phyloP scores from a whole-genome alignment of 352 stramenopile genomes.

The Pythium coloratum region DNA sequence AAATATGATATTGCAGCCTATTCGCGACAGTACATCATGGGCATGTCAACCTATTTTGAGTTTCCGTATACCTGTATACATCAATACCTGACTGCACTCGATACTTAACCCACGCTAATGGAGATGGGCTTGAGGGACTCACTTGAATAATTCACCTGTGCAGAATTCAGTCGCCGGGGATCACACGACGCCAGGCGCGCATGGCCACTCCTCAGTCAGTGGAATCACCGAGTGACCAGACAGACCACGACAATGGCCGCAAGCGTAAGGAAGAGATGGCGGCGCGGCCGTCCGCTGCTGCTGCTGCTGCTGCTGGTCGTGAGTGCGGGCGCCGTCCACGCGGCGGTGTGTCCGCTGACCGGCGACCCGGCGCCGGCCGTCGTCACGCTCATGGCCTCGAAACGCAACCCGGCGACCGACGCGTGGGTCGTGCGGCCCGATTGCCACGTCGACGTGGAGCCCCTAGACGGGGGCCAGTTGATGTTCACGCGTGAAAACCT shows the following conservation, averaged over 20 bases:
- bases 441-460: background rate
- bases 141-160: background rate
- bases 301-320: background rate
- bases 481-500: background rate
- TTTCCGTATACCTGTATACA: background rate
- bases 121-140: background rate
- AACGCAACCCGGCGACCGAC: background rate
- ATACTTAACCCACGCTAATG: background rate
- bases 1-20: background rate
- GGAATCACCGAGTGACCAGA: background rate
- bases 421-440: background rate
- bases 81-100: background rate
- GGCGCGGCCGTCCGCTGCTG: background rate
- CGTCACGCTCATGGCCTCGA: background rate
- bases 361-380: background rate
- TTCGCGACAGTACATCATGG: background rate
- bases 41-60: background rate
- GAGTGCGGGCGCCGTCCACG: background rate
- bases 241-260: background rate
- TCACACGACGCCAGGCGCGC: too few relatives aligned
- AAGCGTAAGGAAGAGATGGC: background rate
- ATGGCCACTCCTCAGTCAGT: background rate
- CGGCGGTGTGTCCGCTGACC: background rate
- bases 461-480: background rate
- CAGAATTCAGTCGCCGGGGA: too few relatives aligned